Conservation (phyloP, 164 flowering plant species). For the Piper betle region DNA sequence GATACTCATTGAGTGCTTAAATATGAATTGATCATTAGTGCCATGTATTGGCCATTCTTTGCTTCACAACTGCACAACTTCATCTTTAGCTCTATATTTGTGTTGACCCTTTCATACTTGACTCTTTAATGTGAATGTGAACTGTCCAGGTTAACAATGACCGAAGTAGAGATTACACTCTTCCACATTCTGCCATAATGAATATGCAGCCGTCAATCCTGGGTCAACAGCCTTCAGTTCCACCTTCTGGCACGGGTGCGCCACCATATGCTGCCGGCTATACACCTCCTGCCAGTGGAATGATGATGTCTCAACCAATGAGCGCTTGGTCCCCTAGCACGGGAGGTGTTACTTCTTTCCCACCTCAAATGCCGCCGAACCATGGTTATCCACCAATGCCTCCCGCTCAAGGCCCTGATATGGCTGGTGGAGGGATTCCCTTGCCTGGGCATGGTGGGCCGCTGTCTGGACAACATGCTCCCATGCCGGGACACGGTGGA, state of each 20-base stretch:
- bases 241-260: slow-evolving; percentile 21
- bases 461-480: slow-evolving; percentile 5
- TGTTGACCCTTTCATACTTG: too few relatives aligned
- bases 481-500: slow-evolving; percentile 20
- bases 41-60: too few relatives aligned
- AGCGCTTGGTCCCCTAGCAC: slow-evolving; percentile 32
- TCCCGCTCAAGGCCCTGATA: slow-evolving; percentile 22
- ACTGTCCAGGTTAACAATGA: slow-evolving; percentile 70
- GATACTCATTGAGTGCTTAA: too few relatives aligned
- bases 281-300: slow-evolving; percentile 22
- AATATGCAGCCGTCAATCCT: slow-evolving; percentile 49
- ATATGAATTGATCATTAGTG: too few relatives aligned
- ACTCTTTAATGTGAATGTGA: too few relatives aligned
- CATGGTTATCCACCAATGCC: slow-evolving; percentile 29
- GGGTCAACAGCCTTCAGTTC: slow-evolving; percentile 54
- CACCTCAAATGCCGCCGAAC: slow-evolving; percentile 27
- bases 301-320: slow-evolving; percentile 21
- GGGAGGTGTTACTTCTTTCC: slow-evolving; percentile 25
- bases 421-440: slow-evolving; percentile 28
- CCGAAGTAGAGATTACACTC: slow-evolving; percentile 75
- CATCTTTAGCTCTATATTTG: too few relatives aligned
- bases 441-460: slow-evolving; percentile 12
- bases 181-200: slow-evolving; percentile 27
- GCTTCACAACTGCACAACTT: too few relatives aligned
- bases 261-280: slow-evolving; percentile 32